Conservation (phyloP, 169 alveolate species). For the Babesia ovis region DNA sequence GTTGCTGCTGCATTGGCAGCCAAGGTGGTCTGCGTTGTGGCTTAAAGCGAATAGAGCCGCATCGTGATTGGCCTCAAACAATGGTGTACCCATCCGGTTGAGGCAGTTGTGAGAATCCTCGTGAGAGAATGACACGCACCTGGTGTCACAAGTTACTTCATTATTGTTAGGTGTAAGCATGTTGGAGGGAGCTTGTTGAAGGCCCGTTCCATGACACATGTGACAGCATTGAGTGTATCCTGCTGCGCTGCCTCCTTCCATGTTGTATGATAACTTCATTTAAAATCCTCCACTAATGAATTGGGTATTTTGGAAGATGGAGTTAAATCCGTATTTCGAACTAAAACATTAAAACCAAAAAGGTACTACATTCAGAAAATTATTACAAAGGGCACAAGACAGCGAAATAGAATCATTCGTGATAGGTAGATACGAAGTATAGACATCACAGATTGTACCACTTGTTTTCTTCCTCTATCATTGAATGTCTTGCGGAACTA, state of each 20-base stretch:
- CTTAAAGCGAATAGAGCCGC: background rate
- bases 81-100: background rate
- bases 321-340: background rate
- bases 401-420: background rate
- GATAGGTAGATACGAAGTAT: background rate
- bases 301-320: background rate
- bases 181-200: background rate
- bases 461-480: background rate
- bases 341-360: constrained; percentile 19
- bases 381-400: background rate
- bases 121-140: constrained; percentile 4
- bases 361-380: constrained; percentile 12
- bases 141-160: background rate
- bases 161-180: too few relatives aligned
- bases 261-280: constrained; percentile 18
- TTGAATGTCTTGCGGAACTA: background rate
- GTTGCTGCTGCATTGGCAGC: background rate
- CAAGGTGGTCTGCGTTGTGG: background rate
- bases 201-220: background rate
- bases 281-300: background rate
- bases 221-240: background rate
- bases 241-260: background rate
- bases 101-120: background rate
- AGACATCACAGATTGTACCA: background rate
- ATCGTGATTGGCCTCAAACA: background rate